Base-by-base conservation (phyloP, 2,329 filamentous ascomycete species). In the Aspergillus sp. region DNA sequence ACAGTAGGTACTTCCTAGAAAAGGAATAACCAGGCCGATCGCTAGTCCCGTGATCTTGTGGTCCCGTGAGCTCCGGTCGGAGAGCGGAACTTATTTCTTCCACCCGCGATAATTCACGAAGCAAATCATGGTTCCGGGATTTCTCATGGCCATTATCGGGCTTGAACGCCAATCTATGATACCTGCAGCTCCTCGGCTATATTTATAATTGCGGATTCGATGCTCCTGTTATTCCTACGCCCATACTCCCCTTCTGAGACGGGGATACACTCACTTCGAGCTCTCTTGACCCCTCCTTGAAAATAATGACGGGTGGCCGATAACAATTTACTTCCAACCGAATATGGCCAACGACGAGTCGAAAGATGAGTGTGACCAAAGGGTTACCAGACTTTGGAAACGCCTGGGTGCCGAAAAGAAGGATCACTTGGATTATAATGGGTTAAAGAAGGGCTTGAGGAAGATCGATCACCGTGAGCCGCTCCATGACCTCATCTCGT, bases 401-500 rank as follows among this genome's bases (percentile, higher is more conserved):
- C 87, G 85, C 69, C 84, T 99, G 65, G 92, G 96, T 75, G 88
- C 88, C 64, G 84, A 86, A 64, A 82, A 83, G 58, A 87, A 88
- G 67, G 91, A 91, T 58, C 87, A 91, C 73, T 82, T 99, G 67
- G 93, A 98, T 76, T 80, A 96, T 64, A 87, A 89, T 73, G 92
- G 87, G 33, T 79, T 99, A 66, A 89, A 93, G 77, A 90, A 87
- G 77, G 95, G 93, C 4, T 78, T 99, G 70, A 86, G 82, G 73
- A 90, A 87, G 75, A 91, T 98, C 69, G 93, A 98, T 74, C 95
- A 99, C 74, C 95, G 92, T 96, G 78, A 78, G 87, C 33, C 17
- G 58, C 48, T 55, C 52, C 55, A 46, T 62, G 61, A 62, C 52
- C 58, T 47, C 41, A 33, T 66, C 58, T 52, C 60, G 61, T 69